Evolutionary conservation across 176 grass and related monocot species (phyloP).

Genomic region (Avena sativa): DNA sequence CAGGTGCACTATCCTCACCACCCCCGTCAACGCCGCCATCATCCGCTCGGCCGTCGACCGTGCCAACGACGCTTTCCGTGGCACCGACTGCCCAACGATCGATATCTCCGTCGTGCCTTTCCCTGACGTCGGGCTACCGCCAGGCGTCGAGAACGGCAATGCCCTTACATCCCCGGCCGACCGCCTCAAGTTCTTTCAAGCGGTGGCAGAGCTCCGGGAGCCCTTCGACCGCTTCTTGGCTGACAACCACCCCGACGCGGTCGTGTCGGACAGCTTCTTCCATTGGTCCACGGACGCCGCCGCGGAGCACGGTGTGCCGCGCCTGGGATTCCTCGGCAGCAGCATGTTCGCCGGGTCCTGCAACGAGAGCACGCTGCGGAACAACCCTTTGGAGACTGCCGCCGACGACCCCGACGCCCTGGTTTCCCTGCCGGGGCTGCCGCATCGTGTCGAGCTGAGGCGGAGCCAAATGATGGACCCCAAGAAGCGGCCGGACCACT

Average conservation of each 20-base stretch:
- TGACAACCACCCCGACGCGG: neutral
- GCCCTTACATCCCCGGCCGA: neutral
- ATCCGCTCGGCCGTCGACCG: neutral
- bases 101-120: neutral
- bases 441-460: neutral
- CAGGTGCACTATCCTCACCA: constrained; percentile 2
- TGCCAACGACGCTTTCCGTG: neutral
- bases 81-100: neutral
- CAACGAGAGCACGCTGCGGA: neutral
- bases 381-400: neutral
- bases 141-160: neutral
- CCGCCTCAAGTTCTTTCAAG: neutral
- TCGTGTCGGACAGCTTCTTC: neutral
- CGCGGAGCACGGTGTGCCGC: neutral
- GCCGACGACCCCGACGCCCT: neutral
- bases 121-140: neutral
- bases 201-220: neutral
- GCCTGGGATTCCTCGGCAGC: neutral
- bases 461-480: neutral
- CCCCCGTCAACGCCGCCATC: neutral
- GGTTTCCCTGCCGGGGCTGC: constrained; percentile 6
- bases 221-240: neutral
- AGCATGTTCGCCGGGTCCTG: neutral
- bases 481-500: neutral
- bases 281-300: neutral